Conservation (phyloP, 164 flowering plant genomes). For the Magnolia sinica region DNA sequence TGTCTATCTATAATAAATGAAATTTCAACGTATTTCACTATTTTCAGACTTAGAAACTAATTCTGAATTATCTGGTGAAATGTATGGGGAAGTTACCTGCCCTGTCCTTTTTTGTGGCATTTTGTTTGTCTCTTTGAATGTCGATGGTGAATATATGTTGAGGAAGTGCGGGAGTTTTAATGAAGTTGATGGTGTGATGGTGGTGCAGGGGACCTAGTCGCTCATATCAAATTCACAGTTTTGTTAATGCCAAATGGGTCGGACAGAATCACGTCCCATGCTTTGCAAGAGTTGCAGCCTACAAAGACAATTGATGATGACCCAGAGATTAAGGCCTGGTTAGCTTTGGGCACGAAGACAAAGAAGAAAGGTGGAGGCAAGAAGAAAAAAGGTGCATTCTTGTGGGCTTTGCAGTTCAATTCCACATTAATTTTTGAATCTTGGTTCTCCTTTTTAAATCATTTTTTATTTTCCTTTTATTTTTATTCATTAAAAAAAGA, state of each 20-base stretch:
- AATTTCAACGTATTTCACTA: too few species aligned
- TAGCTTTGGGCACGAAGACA: constrained; percentile 72
- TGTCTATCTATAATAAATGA: too few species aligned
- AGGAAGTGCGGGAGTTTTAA: background rate
- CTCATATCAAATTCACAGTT: constrained; percentile 93
- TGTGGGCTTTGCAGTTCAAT: background rate
- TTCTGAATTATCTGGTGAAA: background rate
- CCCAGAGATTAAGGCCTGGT: constrained; percentile 94
- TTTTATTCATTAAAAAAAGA: too few species aligned
- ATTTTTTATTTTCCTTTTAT: too few species aligned
- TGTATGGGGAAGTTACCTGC: too few species aligned
- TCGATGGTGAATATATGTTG: too few species aligned
- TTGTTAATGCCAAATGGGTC: constrained; percentile 97
- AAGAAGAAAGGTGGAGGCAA: constrained; percentile 98
- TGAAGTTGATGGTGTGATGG: background rate
- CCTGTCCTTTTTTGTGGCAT: too few species aligned
- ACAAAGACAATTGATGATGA: constrained; percentile 62
- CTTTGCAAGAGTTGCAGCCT: constrained; percentile 76
- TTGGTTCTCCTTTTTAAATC: too few species aligned
- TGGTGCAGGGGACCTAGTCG: constrained; percentile 76
- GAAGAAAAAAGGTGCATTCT: constrained; percentile 77
- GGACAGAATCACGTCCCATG: constrained; percentile 75
- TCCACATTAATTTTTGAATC: background rate
- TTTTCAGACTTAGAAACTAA: background rate
- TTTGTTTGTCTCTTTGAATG: too few species aligned